Base-by-base conservation (phyloP, 495 filamentous ascomycete genomes). In the Xylaria telfairii region DNA sequence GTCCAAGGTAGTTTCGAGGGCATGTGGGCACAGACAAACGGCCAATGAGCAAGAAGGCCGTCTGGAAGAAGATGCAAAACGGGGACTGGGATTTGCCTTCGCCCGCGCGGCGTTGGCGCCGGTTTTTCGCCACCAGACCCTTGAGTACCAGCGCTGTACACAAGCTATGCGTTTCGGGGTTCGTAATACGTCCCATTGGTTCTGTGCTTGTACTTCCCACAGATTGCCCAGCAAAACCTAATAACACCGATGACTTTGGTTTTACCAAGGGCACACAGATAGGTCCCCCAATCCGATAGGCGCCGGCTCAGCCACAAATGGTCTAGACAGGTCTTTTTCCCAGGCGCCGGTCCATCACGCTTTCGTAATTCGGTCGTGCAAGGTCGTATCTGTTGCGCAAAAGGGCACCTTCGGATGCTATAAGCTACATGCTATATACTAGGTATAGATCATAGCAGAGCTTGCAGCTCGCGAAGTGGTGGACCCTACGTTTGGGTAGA, bases 81-180 rank as follows among this genome's bases (percentile, higher is more conserved):
- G 76, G 74, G 72, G 68, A 76, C 46, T 74, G 71, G 72, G 72
- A 69, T 78, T 74, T 73, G 72, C 71, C 60, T 73, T 57, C 72
- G 65, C 71, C 68, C 53, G 68, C 74, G 73, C 67, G 71, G 68
- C 71, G 72, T 68, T 75, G 72, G 72, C 56, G 74, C 74, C 73
- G 74, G 72, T 75, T 76, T 78, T 77, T 78, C 61, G 76, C 76
- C 76, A 78, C 76, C 76, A 75, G 71, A 73, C 75, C 75, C 73
- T 78, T 72, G 73, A 68, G 47, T 69, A 62, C 34, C 60, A 51
- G 67, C 67, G 21, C 47, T 47, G 60, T n/a, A 69, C 46, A 17
- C 57, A 12, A 69, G 47, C 67, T 47, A 53, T 69, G 71, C 67
- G 69, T 75, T 77, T 75, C 71, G 74, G 75, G 75, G 76, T 73